Evolutionary conservation across 192 early-diverging fungal genomes (phyloP).

Genomic region (Umbelopsis sp.): DNA sequence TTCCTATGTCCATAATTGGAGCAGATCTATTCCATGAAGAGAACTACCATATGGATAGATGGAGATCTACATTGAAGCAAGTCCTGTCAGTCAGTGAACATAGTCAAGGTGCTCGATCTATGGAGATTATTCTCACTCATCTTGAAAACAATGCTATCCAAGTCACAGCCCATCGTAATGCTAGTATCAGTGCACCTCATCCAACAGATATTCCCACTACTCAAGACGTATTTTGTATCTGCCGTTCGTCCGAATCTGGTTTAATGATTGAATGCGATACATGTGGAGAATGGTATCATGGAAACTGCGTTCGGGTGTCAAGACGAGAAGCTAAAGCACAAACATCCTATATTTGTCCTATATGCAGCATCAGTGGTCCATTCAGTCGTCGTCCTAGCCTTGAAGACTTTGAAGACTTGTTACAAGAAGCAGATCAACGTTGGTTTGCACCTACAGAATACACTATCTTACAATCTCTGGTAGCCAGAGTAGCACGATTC

Average conservation of each 20-base stretch:
- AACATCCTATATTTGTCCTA: conserved; percentile 55
- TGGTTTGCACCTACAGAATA: conserved; percentile 45
- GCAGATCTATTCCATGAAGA: not conserved
- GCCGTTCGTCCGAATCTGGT: conserved; percentile 58
- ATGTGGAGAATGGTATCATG: conserved; percentile 71
- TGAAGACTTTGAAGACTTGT: conserved; percentile 37
- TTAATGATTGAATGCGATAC: conserved; percentile 71
- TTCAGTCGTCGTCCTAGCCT: conserved; percentile 26
- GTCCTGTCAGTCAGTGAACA: not conserved
- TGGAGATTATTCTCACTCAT: not conserved
- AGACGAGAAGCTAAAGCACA: conserved; percentile 44
- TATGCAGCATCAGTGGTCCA: conserved; percentile 42
- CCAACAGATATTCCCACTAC: not conserved
- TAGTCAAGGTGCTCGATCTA: conserved; percentile 13
- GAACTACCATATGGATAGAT: not conserved
- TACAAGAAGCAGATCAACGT: conserved; percentile 44
- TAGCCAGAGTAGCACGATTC: conserved; percentile 13
- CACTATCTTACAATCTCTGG: conserved; percentile 10
- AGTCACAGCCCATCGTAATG: not conserved
- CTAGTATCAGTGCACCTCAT: not conserved
- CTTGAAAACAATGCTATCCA: conserved; percentile 16
- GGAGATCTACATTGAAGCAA: conserved; percentile 9
- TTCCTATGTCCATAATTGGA: not conserved
- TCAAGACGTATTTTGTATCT: conserved; percentile 55
- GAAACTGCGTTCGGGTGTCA: conserved; percentile 53